Evolutionary conservation across 2,329 filamentous ascomycete genomes (phyloP), one percentile per base, ranked within the genome.

Genomic region (Venturiaceae sp.): DNA sequence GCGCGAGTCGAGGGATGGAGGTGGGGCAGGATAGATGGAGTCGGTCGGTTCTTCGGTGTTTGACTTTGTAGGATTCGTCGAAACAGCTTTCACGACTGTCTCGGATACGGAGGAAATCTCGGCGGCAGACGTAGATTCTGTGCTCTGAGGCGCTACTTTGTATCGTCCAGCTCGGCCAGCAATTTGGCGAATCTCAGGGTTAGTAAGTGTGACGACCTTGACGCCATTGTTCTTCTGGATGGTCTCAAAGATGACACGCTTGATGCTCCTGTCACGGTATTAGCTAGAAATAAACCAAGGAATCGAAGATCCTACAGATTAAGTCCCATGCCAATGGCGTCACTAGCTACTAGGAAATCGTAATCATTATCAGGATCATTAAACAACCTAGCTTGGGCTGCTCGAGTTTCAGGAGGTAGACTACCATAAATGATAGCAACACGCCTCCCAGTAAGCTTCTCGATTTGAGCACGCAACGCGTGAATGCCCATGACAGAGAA

Each of bases 351-450:
- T 5, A 99, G 78, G 65, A 85, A 95, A 69, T 99, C 94, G 68
- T 96, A 99, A 60, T 96, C 92, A 69, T 95, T 99, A 68, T 95
- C 74, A 0, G 91, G 92, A 63, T 97, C 89, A 68, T 99, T 99
- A 78, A 99, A 99, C 0, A 97, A 78, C 16, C 84, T 84, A 0
- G 94, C 94, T 74, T 99, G 94, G 68, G 92, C 85, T 3, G 91
- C 90, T 62, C 94, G 83, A 41, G 92, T 96, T 70, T 99, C 94
- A 1, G 94, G 92, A 0, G 94, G 94, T 46, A 99, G 73, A 55
- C 86, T 86, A 39, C 94, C 94, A 70, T 99, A 99, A 2, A 99
- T 89, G 58, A 96, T 89, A 50, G 94, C 94, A 64, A 91, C 95
- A 55, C 90, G 86, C 61, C 82, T 84, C 0, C 88, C 87, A 0